These are phyloP conservation scores for Nectriaceae sp. DNA, from an alignment of 2,329 filamentous ascomycete species.

Conservation along the genomic window DNA sequence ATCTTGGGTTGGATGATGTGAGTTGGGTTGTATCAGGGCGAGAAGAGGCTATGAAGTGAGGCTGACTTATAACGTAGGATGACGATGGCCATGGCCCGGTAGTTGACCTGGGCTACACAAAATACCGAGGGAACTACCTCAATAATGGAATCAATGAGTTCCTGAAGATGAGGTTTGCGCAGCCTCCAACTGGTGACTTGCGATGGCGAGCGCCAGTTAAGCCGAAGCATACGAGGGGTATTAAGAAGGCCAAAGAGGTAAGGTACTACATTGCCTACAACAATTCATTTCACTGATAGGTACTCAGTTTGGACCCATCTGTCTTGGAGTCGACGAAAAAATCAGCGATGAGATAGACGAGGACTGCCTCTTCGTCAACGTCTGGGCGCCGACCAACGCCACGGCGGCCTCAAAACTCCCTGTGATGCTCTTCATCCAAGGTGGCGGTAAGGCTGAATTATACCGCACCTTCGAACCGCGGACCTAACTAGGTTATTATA, in stretches of 20 bases:
- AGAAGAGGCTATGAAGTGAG: too few species aligned
- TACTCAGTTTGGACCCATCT: conserved; percentile 26
- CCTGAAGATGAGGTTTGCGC: conserved; percentile 75
- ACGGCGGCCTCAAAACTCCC: conserved; percentile 56
- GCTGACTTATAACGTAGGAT: too few species aligned
- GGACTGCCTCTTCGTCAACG: conserved; percentile 70
- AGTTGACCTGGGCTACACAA: conserved; percentile 69
- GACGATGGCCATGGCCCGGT: too few species aligned
- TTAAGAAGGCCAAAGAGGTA: conserved; percentile 57
- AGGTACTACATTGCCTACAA: conserved; percentile 7
- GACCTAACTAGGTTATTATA: too few species aligned
- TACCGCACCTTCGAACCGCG: too few species aligned
- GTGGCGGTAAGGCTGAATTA: too few species aligned
- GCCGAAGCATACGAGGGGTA: conserved; percentile 47
- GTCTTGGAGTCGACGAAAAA: conserved; percentile 31
- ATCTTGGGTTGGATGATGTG: too few species aligned
- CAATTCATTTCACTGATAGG: background rate
- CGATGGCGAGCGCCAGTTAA: conserved; percentile 70
- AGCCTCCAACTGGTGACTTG: conserved; percentile 64
- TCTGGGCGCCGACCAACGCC: conserved; percentile 60
- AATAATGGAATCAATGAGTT: conserved; percentile 66
- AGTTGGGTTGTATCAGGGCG: too few species aligned
- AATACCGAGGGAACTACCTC: conserved; percentile 59
- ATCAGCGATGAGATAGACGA: conserved; percentile 41
- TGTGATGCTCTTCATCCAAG: conserved; percentile 62